Percentiles rank a stretch among this genome's conserved stretches.
Conservation (phyloP, 257 asterid genomes). For the Knoxia roxburghii region DNA sequence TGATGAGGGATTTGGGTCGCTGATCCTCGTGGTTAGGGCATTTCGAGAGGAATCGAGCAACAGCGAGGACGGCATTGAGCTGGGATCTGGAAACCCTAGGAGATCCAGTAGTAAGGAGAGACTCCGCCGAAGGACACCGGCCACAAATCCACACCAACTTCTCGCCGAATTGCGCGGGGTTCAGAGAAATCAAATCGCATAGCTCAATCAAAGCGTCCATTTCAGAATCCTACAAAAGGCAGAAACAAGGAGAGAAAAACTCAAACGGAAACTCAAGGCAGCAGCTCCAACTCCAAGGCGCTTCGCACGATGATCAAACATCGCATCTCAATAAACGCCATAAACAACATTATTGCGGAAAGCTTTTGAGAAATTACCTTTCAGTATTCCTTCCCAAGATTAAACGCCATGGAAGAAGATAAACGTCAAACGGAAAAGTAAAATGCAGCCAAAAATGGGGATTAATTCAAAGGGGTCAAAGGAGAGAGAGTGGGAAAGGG, state of each 20-base stretch:
- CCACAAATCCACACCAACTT: constrained; percentile 84
- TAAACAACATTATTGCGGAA: neutral
- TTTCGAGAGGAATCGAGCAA: constrained; percentile 73
- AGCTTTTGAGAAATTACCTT: neutral
- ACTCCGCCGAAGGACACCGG: constrained; percentile 85
- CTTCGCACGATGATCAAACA: neutral
- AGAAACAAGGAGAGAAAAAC: constrained; percentile 1
- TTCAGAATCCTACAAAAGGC: neutral
- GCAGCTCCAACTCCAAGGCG: constrained; percentile 1
- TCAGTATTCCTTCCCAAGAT: neutral
- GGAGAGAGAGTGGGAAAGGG: neutral
- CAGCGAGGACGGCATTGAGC: constrained; percentile 73
- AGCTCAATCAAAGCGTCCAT: constrained; percentile 90
- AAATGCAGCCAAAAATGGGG: constrained; percentile 1
- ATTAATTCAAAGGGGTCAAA: constrained; percentile 6
- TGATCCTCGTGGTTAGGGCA: constrained; percentile 53
- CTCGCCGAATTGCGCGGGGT: constrained; percentile 53
- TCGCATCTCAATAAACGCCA: constrained; percentile 10
- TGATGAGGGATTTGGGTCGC: constrained; percentile 60
- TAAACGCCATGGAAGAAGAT: neutral
- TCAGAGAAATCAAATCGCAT: constrained; percentile 72
- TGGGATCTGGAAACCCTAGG: constrained; percentile 81
- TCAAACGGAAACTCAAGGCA: neutral
- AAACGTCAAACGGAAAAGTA: neutral
- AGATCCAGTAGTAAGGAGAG: constrained; percentile 61